A percentile compares a stretch with the other conserved stretches of the same genome.
Evolutionary conservation across 176 grass and related monocot species (phyloP).

Genomic region (Carex pumila): DNA sequence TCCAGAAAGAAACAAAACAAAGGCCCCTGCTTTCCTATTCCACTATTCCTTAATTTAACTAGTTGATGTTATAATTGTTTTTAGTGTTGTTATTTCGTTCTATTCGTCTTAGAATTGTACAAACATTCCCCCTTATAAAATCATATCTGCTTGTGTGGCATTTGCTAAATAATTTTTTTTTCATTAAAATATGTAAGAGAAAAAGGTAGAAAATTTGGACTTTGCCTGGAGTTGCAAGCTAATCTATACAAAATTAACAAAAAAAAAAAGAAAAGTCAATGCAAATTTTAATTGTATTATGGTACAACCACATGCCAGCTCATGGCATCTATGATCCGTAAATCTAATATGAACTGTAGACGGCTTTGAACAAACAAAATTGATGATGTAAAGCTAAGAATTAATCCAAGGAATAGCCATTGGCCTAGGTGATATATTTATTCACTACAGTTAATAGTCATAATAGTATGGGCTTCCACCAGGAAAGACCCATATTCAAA

Average conservation of each 20-base stretch:
- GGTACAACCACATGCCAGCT: neutral
- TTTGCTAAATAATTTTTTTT: neutral
- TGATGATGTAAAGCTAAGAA: neutral
- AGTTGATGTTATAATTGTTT: neutral
- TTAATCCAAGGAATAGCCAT: neutral
- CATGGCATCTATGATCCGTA: neutral
- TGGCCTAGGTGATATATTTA: neutral
- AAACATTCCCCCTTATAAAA: neutral
- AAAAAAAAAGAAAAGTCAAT: neutral
- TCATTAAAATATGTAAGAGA: neutral
- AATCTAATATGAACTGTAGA: neutral
- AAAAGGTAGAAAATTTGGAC: neutral
- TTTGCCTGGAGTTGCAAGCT: neutral
- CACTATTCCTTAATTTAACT: neutral
- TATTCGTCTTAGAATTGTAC: neutral
- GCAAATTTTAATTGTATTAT: neutral
- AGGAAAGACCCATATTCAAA: no score
- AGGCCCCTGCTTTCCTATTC: neutral
- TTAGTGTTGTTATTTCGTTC: neutral
- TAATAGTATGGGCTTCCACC: neutral
- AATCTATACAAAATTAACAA: neutral
- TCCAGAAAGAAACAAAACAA: neutral
- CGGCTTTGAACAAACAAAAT: neutral
- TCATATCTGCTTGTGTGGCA: neutral
- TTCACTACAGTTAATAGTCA: neutral